These are phyloP conservation scores for Lepiota subincarnata DNA, from an alignment of 768 basidiomycete species.

Conservation along the genomic window DNA sequence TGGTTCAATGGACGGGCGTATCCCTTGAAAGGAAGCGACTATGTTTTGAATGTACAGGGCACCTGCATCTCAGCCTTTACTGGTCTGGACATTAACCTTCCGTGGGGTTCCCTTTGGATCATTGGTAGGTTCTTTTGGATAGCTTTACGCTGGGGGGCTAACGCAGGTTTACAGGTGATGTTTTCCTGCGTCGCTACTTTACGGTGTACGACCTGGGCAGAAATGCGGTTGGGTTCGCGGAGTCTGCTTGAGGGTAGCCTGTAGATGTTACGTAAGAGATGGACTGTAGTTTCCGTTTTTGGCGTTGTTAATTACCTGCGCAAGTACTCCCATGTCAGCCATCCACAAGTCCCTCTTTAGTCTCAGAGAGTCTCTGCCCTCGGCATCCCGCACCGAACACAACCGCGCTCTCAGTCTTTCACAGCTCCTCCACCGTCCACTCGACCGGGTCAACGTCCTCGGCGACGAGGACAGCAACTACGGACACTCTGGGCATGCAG, in stretches of 20 bases:
- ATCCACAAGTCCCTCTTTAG: slow-evolving; percentile 10
- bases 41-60: slow-evolving; percentile 85
- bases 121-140: slow-evolving; percentile 50
- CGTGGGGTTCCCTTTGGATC: slow-evolving; percentile 82
- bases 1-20: slow-evolving; percentile 79
- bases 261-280: slow-evolving; percentile 5
- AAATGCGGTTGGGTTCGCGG: slow-evolving; percentile 83
- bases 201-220: slow-evolving; percentile 83
- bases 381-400: slow-evolving; percentile 21
- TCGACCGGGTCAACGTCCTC: slow-evolving; percentile 72
- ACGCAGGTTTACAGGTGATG: slow-evolving; percentile 51
- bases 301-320: background rate
- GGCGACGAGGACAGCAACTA: slow-evolving; percentile 42
- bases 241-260: slow-evolving; percentile 21
- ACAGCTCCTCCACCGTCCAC: slow-evolving; percentile 21
- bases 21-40: slow-evolving; percentile 78
- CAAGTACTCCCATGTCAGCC: slow-evolving; percentile 3
- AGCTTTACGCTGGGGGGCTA: background rate
- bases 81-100: slow-evolving; percentile 84
- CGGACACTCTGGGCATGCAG: slow-evolving; percentile 67
- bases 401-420: slow-evolving; percentile 24
- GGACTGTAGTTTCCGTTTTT: background rate
- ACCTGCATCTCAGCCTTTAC: slow-evolving; percentile 95
- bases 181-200: slow-evolving; percentile 87
- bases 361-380: slow-evolving; percentile 13